Evolutionary conservation across 202 grass and related monocot species (phyloP).

Genomic region (Zizania palustris): DNA sequence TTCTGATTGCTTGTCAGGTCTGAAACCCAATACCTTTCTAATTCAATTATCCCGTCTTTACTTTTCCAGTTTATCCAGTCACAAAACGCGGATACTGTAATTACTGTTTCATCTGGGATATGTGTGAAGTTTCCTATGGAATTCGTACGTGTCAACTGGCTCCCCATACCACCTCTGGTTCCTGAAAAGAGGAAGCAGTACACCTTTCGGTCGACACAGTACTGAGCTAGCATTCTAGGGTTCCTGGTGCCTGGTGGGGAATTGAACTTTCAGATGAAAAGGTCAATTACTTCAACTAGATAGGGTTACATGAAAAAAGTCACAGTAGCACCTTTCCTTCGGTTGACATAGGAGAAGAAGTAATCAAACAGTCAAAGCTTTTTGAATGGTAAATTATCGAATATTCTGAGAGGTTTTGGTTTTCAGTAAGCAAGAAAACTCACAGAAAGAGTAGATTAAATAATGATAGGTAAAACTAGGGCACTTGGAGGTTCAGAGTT

Average conservation of each 20-base stretch:
- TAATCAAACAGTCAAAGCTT: too few species aligned
- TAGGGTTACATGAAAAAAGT: background rate
- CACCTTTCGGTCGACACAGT: constrained; percentile 47
- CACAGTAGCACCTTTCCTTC: too few species aligned
- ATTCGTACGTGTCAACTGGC: constrained; percentile 45
- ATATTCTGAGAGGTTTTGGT: too few species aligned
- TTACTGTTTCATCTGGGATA: background rate
- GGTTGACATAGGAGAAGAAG: too few species aligned
- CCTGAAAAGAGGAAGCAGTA: constrained; percentile 29
- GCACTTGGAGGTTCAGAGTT: background rate
- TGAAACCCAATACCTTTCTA: constrained; percentile 4
- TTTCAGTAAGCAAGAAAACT: background rate
- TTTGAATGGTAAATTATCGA: too few species aligned
- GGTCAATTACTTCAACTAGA: constrained; percentile 10
- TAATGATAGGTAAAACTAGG: background rate
- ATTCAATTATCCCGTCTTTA: background rate
- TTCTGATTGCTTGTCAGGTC: constrained; percentile 13
- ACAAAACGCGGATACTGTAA: background rate
- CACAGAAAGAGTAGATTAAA: too few species aligned
- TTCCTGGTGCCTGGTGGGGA: constrained; percentile 26
- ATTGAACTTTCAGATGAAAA: constrained; percentile 25
- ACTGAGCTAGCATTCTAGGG: constrained; percentile 7
- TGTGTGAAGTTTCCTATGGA: background rate
- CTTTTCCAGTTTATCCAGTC: background rate
- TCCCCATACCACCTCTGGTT: constrained; percentile 5